Evolutionary conservation across 108 stramenopile species (phyloP).

Genomic region (Nitzschia sp.): DNA sequence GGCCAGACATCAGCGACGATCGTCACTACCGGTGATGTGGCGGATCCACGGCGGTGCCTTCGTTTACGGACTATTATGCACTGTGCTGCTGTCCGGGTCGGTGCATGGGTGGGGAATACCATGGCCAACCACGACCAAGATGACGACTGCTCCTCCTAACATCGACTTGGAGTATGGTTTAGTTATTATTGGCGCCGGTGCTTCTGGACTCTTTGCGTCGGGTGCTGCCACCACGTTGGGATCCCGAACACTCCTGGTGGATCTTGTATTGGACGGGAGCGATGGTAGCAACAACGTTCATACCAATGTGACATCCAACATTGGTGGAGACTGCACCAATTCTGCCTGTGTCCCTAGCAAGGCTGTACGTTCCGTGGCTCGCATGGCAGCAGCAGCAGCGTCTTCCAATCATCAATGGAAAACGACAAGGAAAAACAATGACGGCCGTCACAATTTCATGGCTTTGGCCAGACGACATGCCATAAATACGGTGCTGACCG

Average conservation of each 20-base stretch:
- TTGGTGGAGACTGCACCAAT: constrained; percentile 64
- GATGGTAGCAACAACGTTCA: not conserved
- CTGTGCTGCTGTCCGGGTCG: no score
- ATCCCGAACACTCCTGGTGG: constrained; percentile 33
- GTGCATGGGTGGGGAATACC: no score
- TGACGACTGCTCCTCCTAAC: no score
- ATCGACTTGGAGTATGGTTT: constrained; percentile 40
- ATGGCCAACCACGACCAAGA: no score
- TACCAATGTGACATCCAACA: not conserved
- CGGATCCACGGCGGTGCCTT: no score
- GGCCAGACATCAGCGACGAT: no score
- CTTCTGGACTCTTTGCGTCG: constrained; percentile 52
- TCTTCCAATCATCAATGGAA: not conserved
- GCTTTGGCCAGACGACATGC: constrained; percentile 14
- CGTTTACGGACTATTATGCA: no score
- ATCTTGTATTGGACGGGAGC: not conserved
- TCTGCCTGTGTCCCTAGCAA: constrained; percentile 56
- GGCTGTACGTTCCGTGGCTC: constrained; percentile 41
- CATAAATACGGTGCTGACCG: constrained; percentile 11
- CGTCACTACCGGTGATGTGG: no score
- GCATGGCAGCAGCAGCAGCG: constrained; percentile 6
- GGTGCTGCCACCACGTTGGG: constrained; percentile 40
- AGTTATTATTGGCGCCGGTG: constrained; percentile 51
- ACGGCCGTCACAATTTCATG: no score
- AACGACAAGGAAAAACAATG: not conserved